Evolutionary conservation across 768 basidiomycete species (phyloP).

Genomic region (Tylopilus cervinicoccineus): DNA sequence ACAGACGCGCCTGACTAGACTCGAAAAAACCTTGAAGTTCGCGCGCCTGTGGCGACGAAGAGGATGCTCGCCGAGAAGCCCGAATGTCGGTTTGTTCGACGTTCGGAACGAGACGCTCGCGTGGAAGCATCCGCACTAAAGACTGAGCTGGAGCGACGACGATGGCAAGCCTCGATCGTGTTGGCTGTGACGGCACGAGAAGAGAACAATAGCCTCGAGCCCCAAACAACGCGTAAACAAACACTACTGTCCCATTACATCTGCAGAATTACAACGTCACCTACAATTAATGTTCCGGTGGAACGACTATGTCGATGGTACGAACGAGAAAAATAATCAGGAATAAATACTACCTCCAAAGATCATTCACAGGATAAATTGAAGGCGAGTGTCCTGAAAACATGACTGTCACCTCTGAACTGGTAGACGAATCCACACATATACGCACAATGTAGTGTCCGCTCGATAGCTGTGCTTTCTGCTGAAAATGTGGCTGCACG

Average conservation of each 20-base stretch:
- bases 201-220: too few species aligned
- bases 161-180: too few species aligned
- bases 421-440: neutral
- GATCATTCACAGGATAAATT: slow-evolving; percentile 28
- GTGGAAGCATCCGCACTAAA: too few species aligned
- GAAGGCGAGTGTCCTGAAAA: slow-evolving; percentile 26
- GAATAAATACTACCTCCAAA: slow-evolving; percentile 7
- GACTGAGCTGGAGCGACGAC: too few species aligned
- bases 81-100: too few species aligned
- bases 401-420: neutral
- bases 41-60: too few species aligned
- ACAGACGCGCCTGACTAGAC: too few species aligned
- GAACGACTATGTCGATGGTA: neutral
- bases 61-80: too few species aligned
- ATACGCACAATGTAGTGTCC: slow-evolving; percentile 59
- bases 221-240: too few species aligned
- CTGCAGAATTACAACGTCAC: slow-evolving; percentile 3
- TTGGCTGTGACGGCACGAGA: too few species aligned
- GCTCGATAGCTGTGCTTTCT: slow-evolving; percentile 71
- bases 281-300: neutral
- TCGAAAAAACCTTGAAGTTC: too few species aligned
- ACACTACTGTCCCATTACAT: neutral
- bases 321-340: neutral
- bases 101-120: too few species aligned
- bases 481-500: slow-evolving; percentile 55